Conservation (phyloP, 2,329 filamentous ascomycete species). For the Thelonectria blattea region DNA sequence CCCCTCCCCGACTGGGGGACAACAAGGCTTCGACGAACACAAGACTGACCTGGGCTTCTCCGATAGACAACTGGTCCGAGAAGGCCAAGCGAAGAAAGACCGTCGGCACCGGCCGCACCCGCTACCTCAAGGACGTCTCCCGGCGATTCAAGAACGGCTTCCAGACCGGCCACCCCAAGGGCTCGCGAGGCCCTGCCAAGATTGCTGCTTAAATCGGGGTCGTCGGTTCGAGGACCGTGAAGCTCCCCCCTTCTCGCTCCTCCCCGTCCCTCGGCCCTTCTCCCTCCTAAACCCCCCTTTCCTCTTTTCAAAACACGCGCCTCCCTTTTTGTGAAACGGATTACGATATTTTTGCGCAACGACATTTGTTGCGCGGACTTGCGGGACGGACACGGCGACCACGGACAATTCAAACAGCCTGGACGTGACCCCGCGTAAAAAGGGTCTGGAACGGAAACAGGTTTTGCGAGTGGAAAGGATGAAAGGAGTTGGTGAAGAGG, state of each 20-base stretch:
- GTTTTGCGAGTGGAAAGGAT: conserved; percentile 17
- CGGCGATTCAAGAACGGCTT: conserved; percentile 98
- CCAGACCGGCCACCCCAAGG: conserved; percentile 87
- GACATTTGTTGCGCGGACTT: neutral
- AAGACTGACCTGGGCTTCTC: conserved; percentile 24
- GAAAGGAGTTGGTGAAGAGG: neutral
- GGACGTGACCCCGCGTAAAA: conserved; percentile 18
- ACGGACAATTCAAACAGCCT: neutral
- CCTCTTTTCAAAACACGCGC: neutral
- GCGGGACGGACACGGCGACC: conserved; percentile 12
- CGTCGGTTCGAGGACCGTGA: conserved; percentile 3
- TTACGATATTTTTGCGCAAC: neutral
- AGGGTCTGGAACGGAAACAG: conserved; percentile 7
- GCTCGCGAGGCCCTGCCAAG: conserved; percentile 69
- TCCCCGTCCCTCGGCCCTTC: conserved; percentile 4
- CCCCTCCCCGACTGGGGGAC: conserved; percentile 15
- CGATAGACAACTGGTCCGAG: conserved; percentile 99
- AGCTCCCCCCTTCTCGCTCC: conserved; percentile 17
- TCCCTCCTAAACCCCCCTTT: conserved; percentile 25
- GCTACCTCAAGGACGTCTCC: conserved; percentile 90
- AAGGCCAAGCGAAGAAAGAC: conserved; percentile 99
- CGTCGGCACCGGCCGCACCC: conserved; percentile 94
- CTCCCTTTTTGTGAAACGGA: conserved; percentile 14
- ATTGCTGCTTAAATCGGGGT: conserved; percentile 43
- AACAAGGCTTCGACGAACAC: neutral